Evolutionary conservation across 2,329 filamentous ascomycete genomes (phyloP), one percentile per base, ranked within the genome.

Genomic region (Epichloe aotearoae): DNA sequence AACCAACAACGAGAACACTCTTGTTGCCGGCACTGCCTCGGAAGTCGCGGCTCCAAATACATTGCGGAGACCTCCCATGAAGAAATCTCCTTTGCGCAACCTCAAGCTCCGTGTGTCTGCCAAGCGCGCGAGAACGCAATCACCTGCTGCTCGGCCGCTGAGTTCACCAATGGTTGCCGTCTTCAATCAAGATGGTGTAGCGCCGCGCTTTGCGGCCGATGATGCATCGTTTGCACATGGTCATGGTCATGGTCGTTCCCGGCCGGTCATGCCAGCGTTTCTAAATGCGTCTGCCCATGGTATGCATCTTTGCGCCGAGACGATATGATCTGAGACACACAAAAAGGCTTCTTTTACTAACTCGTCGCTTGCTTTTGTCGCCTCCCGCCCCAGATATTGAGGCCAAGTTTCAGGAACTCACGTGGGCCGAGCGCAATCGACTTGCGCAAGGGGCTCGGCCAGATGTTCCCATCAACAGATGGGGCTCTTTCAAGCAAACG

Each of bases 351-450:
- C 3, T 34, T 41, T 5, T 33, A 33, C 37, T 33, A 34, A 30
- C 17, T 41, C 26, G 3, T 23, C 14, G 17, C n/a, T 34, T 30
- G 5, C 5, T 34, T n/a, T n/a, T 48, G 15, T 41, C 15, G 30
- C 34, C 26, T 20, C 11, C 30, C 30, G 36, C 14, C 19, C 34
- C 56, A 77, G 75, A 73, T 33, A 74, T 79, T 56, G 65, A 72
- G 36, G 56, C 58, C 54, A 77, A 73, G 56, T 80, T 77, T 56
- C 66, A 70, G 19, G 76, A 80, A 23, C 65, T 81, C 39, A 67
- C 66, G 17, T 77, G 74, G 74, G 68, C 69, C 42, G 77, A 81
- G 60, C 71, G 74, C 43, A 62, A 70, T 23, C 73, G 77, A 40
- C 52, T 74, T 6, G 59, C 68, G 30, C 68, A 68, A 49, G 66